A percentile compares a stretch with the other conserved stretches of the same genome.
Evolutionary conservation across 1,139 yeast species (phyloP).

Genomic region (Torulaspora globosa): DNA sequence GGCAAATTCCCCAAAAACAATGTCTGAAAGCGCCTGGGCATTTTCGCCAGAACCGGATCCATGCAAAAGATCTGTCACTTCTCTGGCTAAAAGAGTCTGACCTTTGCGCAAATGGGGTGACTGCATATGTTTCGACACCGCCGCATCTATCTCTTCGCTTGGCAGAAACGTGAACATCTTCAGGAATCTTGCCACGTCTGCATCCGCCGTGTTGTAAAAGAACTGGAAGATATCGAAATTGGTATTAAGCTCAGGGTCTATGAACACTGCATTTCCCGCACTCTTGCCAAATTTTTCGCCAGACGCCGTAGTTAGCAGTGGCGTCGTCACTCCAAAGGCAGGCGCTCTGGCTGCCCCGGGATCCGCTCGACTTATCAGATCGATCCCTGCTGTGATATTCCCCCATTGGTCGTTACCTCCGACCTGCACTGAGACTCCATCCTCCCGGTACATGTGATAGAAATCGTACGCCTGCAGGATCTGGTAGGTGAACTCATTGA

Average conservation of each 20-base stretch:
- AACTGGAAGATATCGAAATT: constrained; percentile 84
- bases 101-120: constrained; percentile 67
- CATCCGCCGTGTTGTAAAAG: constrained; percentile 76
- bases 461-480: constrained; percentile 91
- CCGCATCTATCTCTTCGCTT: constrained; percentile 48
- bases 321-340: constrained; percentile 82
- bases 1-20: constrained; percentile 59
- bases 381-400: constrained; percentile 93
- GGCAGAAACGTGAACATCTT: constrained; percentile 80
- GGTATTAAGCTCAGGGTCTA: constrained; percentile 65
- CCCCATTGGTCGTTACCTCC: constrained; percentile 99
- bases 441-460: constrained; percentile 65
- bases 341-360: constrained; percentile 30
- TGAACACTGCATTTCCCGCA: constrained; percentile 94
- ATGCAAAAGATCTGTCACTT: constrained; percentile 81
- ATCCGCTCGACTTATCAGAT: constrained; percentile 65
- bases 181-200: constrained; percentile 63
- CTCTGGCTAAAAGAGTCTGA: constrained; percentile 73
- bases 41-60: constrained; percentile 69
- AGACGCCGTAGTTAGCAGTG: constrained; percentile 77
- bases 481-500: constrained; percentile 91
- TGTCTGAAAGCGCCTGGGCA: constrained; percentile 59
- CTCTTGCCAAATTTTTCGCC: constrained; percentile 97
- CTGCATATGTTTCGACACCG: constrained; percentile 49
- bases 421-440: constrained; percentile 67